Conservation (phyloP, 768 basidiomycete species). For the Clathrus columnatus region DNA sequence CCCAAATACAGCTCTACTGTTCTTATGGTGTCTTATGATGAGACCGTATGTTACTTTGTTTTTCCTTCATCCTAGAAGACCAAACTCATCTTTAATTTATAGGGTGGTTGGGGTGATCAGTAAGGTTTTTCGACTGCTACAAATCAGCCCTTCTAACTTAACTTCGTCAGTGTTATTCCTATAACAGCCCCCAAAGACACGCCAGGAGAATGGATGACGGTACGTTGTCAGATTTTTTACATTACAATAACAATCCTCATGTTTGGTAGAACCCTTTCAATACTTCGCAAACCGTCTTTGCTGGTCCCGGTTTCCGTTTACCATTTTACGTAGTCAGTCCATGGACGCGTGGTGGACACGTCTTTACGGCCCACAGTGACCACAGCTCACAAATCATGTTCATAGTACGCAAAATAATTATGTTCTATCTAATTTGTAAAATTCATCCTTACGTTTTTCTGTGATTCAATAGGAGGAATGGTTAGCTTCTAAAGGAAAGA, state of each 20-base stretch:
- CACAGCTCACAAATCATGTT: slow-evolving; percentile 10
- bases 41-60: slow-evolving; percentile 3
- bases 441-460: neutral
- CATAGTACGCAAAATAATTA: neutral
- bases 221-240: neutral
- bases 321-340: slow-evolving; percentile 12
- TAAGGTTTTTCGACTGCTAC: neutral
- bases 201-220: slow-evolving; percentile 12
- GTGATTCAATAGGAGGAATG: slow-evolving; percentile 13
- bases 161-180: slow-evolving; percentile 1
- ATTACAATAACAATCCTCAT: neutral
- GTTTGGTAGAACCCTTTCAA: slow-evolving; percentile 7
- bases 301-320: slow-evolving; percentile 13
- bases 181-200: slow-evolving; percentile 3
- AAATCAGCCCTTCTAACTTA: neutral
- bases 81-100: neutral
- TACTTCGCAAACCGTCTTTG: slow-evolving; percentile 2
- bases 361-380: slow-evolving; percentile 11
- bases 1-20: slow-evolving; percentile 10
- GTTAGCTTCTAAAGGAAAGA: slow-evolving; percentile 9
- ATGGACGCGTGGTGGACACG: slow-evolving; percentile 11
- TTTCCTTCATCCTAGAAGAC: neutral
- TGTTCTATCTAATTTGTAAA: neutral
- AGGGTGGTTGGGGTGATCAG: slow-evolving; percentile 11
- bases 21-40: slow-evolving; percentile 12